Base-by-base conservation (phyloP, 2,329 filamentous ascomycete genomes). In the Alternaria metachromatica region DNA sequence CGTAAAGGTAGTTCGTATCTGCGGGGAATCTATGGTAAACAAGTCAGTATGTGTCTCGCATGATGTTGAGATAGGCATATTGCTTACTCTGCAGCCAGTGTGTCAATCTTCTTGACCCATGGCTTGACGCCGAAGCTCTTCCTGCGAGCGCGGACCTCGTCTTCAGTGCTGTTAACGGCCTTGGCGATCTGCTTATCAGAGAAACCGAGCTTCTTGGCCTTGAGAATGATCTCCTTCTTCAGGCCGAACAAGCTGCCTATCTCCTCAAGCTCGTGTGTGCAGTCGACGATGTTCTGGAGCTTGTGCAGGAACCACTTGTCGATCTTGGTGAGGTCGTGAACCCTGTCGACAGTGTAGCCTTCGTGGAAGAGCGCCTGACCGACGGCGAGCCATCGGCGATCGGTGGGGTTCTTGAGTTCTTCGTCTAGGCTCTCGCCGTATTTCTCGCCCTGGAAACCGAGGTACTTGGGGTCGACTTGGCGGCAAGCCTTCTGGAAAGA, bases 241-340 rank as follows among this genome's bases (percentile, higher is more conserved):
- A 99, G 84, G 59, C 90, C 92, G 75, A 92, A 90, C 50, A 99
- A 87, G 75, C 90, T 92, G 71, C 94, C 94, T 64, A 93, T 89
- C 30, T 91, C 88, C 84, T 97, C 89, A 66, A 99, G 89, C 80
- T 97, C 92, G 70, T 89, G 89, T 64, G 92, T 93, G 84, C 92
- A 94, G 81, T 98, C 89, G 56, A 97, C 96, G 75, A 99, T 92
- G 85, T 98, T 98, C 84, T 97, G 90, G 55, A 99, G 89, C 88
- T 99, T 98, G 89, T 97, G 89, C 74, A 99, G 84, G 87, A 99
- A 99, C 96, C 96, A 98, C 84, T 97, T 97, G 85, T 98, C 96
- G 76, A 99, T 99, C 87, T 97, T 97, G 83, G 92, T 97, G 72
- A 99, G 85, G 7, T 97, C 93, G 79, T 98, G 94, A 15, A 99